Evolutionary conservation across 2,329 filamentous ascomycete genomes (phyloP), one percentile per base, ranked within the genome.

Genomic region (Juglanconis oblonga): DNA sequence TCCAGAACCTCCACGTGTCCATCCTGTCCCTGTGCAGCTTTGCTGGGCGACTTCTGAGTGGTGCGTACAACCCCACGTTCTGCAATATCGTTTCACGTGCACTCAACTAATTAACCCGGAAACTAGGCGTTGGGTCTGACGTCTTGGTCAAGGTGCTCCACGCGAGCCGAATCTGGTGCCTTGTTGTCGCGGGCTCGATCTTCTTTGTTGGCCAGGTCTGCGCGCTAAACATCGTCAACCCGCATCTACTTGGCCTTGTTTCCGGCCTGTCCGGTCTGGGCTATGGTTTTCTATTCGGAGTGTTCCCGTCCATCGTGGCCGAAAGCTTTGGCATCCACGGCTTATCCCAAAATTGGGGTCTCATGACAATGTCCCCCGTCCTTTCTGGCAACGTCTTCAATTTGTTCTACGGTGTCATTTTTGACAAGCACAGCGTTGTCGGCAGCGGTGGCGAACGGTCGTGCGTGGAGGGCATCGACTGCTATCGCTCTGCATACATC

Each of bases 291-390:
- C 81, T 98, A 0, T 98, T 98, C 66, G 95, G 95, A 38, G 93
- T 97, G 24, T 97, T 91, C 73, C 95, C 95, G 0, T 93, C 92
- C 11, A 86, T 98, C 17, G 85, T 91, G 9, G 92, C 93, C 6
- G 93, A 98, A 71, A 88, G 89, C 0, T 99, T 99, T 72, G 95
- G 95, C 7, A 89, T 97, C 32, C 84, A 88, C 62, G 94, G 93
- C 1, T 80, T 99, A 51, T 92, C 89, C 58, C 91, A 97, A 71
- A 99, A 98, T 70, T 99, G 95, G 94, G 95, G 95, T 13, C 89
- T 90, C 67, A 96, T 99, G 87, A 97, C 92, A 0, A 79, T 97
- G 52, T 89, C 91, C 3, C 93, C 94, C 0, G 91, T 97, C 3
- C 75, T 97, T 33, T 92, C 88, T 8, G 93, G 92, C 53, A 96